Base-by-base conservation (phyloP, 768 basidiomycete species). In the Saitozyma podzolica region DNA sequence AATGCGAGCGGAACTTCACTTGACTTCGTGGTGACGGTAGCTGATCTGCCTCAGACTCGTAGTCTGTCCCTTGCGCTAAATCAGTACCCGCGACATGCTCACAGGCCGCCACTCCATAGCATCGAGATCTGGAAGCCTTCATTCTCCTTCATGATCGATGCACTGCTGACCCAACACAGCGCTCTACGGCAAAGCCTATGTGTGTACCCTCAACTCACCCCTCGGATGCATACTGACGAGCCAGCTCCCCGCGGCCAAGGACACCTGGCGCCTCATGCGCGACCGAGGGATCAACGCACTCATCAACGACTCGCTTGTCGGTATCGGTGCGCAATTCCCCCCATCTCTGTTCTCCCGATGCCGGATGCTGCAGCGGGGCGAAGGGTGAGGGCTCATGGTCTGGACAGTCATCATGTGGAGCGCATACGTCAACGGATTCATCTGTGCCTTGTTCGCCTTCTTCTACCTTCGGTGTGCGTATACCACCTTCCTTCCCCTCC, bases 201-300 rank as follows among this genome's bases (percentile, higher is more conserved):
- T 61, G 19, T 7, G 60, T 39, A 9, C 29, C 19, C 51, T 29
- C 65, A 56, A 14, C 10, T 11, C 16, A n/a, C 8, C 9, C 5
- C 16, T 37, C 14, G 29, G n/a, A n/a, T n/a, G n/a, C n/a, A n/a
- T n/a, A 45, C 58, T 64, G 50, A 57, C 37, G 10, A 14, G 10
- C 16, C 43, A 70, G 69, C 84, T 92, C 50, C 76, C 82, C 29
- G 90, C 90, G 39, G 89, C 91, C 0, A 90, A 89, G 76, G 89
- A 90, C 75, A 90, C 91, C 0, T 92, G 88, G 89, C 83, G 84
- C 42, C 75, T 91, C 57, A 85, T 90, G 80, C 85, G 84, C 72
- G 88, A 90, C 70, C 84, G 89, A 60, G 90, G 87, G 19, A 88
- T 92, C 65, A 89, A 91, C 74, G 89, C 88, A 10, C 81, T 92